Percentiles rank a stretch among this genome's conserved stretches.
These are phyloP conservation scores for Termitomyces sp. DNA, from an alignment of 768 basidiomycete genomes.

Conservation along the genomic window DNA sequence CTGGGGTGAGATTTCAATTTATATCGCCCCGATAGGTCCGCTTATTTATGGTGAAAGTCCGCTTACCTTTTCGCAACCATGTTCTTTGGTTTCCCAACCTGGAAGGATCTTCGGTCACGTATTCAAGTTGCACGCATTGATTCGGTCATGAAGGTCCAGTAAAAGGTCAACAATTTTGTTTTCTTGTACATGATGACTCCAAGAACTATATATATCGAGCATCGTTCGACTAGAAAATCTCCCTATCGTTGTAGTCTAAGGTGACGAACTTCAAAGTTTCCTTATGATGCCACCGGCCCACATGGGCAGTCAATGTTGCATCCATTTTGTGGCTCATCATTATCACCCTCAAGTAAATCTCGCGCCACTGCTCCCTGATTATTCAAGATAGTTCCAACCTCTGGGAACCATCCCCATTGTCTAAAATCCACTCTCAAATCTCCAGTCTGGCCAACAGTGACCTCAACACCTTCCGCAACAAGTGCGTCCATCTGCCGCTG, in stretches of 20 bases:
- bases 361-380: background rate
- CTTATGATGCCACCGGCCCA: background rate
- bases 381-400: constrained; percentile 13
- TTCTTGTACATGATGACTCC: background rate
- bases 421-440: constrained; percentile 55
- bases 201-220: background rate
- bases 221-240: no score
- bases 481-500: constrained; percentile 71
- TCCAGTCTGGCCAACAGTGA: constrained; percentile 49
- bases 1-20: constrained; percentile 25
- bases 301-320: background rate
- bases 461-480: constrained; percentile 79
- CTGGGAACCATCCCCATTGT: constrained; percentile 67
- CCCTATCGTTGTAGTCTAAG: background rate
- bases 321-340: background rate
- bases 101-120: constrained; percentile 46
- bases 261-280: background rate
- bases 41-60: constrained; percentile 28
- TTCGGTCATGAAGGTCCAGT: constrained; percentile 75
- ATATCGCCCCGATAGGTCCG: background rate
- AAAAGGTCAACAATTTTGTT: background rate
- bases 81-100: constrained; percentile 50
- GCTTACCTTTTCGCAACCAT: constrained; percentile 50
- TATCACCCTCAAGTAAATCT: constrained; percentile 4
- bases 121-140: constrained; percentile 70